Evolutionary conservation across 768 basidiomycete genomes (phyloP).

Genomic region (Wakefieldia striispora): DNA sequence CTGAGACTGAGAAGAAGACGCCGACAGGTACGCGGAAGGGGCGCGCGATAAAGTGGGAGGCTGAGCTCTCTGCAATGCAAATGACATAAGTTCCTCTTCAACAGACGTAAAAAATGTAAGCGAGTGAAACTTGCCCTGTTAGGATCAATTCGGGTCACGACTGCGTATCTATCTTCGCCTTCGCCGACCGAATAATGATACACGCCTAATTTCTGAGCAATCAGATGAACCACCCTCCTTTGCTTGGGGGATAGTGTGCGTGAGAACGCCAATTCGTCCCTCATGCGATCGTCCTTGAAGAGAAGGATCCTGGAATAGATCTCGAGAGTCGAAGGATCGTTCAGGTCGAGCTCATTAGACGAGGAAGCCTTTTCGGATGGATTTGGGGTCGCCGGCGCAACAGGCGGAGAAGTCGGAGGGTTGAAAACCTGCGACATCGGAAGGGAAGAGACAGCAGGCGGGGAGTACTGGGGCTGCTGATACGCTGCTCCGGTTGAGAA

Average conservation of each 20-base stretch:
- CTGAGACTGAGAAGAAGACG: constrained; percentile 44
- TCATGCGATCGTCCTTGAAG: constrained; percentile 97
- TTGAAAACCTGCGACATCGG: constrained; percentile 42
- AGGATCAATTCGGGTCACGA: constrained; percentile 89
- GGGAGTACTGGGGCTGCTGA: constrained; percentile 65
- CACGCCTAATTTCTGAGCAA: constrained; percentile 94
- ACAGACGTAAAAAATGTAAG: constrained; percentile 13
- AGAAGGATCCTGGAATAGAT: constrained; percentile 95
- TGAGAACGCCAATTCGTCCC: constrained; percentile 97
- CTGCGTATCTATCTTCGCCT: constrained; percentile 89
- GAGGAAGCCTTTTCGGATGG: constrained; percentile 60
- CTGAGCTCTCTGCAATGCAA: constrained; percentile 40
- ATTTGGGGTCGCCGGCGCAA: constrained; percentile 58
- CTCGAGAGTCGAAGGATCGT: constrained; percentile 93
- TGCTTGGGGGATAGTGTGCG: constrained; percentile 80
- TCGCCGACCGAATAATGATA: constrained; percentile 93
- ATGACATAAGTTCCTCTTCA: constrained; percentile 13
- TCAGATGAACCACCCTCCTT: constrained; percentile 88
- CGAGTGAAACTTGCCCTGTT: constrained; percentile 56
- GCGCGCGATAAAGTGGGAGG: constrained; percentile 68
- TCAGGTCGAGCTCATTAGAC: constrained; percentile 83
- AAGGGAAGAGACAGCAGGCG: constrained; percentile 45
- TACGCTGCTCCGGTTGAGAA: constrained; percentile 62
- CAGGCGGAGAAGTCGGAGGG: constrained; percentile 49
- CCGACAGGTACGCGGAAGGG: constrained; percentile 75